Evolutionary conservation across 2,329 filamentous ascomycete genomes (phyloP), one percentile per base, ranked within the genome.

Genomic region (Diaporthe citri): DNA sequence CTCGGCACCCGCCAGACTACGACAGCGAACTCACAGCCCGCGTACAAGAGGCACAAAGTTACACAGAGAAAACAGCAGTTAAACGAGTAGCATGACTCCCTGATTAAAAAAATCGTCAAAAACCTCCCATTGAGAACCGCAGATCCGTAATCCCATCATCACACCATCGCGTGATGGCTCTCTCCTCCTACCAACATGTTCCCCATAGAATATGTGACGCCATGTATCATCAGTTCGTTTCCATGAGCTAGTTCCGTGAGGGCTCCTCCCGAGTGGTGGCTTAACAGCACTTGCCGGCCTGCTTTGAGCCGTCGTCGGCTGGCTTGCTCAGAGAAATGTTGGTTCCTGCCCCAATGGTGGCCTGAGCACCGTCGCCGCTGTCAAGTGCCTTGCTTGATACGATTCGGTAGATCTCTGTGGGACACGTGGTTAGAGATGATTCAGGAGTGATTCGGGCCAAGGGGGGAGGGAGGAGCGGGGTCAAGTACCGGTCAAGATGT

Each of bases 341-440:
- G 80, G 92, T 93, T 81, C 95, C 94, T 79, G 94, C 91, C 79
- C 92, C 92, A 81, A 97, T 93, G 79, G 94, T 93, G 82, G 94
- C 93, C 84, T 95, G 93, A 78, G 93, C 90, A 77, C 92, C 91
- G 80, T 98, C 96, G 82, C 94, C 95, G 82, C 94, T 94, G 84
- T 98, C 96, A 81, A 98, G 92, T 56, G 95, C 95, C 90, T 98
- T 98, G 91, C 94, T 97, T 74, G 96, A 98, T 78, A 99, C 97
- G 81, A 99, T 99, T 82, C 96, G 94, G 90, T 98, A 99, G 88
- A 99, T 99, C 90, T 99, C 97, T 98, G 83, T 66, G 75, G 51
- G 71, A 48, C 41, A 74, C 52, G 52, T 71, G 70, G 52, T 76
- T 31, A 74, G 74, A 64, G 39, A 46, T 17, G 20, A 6, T 28